phyloP scores from a whole-genome alignment of 2,329 filamentous ascomycete species.

The Gyromitra esculenta region DNA sequence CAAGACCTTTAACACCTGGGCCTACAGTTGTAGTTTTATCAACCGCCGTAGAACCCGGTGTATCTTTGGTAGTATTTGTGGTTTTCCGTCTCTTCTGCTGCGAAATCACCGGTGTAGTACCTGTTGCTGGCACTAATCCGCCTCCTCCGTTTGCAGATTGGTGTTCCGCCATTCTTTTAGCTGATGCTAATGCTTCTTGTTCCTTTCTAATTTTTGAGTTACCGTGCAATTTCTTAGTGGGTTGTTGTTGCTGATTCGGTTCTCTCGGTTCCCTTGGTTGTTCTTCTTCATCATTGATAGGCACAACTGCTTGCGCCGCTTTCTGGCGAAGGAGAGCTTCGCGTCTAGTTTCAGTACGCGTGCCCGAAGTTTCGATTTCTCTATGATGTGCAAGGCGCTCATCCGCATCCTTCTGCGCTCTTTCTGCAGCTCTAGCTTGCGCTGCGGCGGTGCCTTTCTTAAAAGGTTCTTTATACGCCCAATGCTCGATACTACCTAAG shows the following conservation, averaged over 20 bases:
- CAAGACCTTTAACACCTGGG: constrained; percentile 38
- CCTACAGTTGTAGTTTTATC: constrained; percentile 44
- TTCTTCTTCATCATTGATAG: constrained; percentile 68
- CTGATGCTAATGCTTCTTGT: constrained; percentile 71
- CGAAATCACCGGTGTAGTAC: constrained; percentile 35
- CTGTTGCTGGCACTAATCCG: constrained; percentile 63
- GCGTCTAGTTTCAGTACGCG: constrained; percentile 47
- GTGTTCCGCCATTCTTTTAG: constrained; percentile 78
- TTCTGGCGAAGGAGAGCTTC: constrained; percentile 48
- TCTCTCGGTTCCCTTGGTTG: constrained; percentile 70
- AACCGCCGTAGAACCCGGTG: constrained; percentile 26
- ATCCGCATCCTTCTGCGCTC: constrained; percentile 50
- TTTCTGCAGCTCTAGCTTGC: constrained; percentile 51
- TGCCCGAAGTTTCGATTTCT: constrained; percentile 44
- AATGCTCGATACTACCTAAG: constrained; percentile 89
- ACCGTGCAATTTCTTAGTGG: constrained; percentile 57
- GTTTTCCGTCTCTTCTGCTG: constrained; percentile 56
- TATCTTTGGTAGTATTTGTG: constrained; percentile 46
- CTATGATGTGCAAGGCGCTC: constrained; percentile 48
- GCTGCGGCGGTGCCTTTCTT: constrained; percentile 68
- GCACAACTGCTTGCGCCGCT: constrained; percentile 70
- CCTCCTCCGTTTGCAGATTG: constrained; percentile 62
- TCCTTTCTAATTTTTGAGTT: constrained; percentile 69
- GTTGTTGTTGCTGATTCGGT: constrained; percentile 65
- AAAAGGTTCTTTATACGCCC: constrained; percentile 81